A percentile compares a stretch with the other conserved stretches of the same genome.
Conservation (phyloP, 164 flowering plant genomes). For the Liquidambar formosana region DNA sequence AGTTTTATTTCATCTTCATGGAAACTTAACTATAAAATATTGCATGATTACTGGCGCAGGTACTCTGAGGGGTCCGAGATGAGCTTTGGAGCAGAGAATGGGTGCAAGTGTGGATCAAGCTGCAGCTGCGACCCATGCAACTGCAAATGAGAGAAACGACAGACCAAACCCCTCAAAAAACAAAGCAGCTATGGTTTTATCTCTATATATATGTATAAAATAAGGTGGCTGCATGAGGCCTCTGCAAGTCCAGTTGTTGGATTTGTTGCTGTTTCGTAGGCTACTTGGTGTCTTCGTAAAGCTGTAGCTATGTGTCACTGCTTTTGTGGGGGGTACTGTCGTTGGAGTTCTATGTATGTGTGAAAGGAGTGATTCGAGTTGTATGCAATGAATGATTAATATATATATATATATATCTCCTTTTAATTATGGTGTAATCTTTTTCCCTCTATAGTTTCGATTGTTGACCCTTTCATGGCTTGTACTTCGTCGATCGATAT, state of each 20-base stretch:
- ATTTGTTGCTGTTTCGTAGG: too few relatives aligned
- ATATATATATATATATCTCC: neutral
- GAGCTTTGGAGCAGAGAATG: conserved; percentile 21
- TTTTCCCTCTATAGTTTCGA: neutral
- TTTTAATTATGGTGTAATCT: too few relatives aligned
- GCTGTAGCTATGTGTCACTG: too few relatives aligned
- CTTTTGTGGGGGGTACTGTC: neutral
- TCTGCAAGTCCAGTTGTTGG: too few relatives aligned
- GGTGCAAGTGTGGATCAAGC: conserved; percentile 29
- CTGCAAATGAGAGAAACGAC: neutral
- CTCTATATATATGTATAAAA: too few relatives aligned
- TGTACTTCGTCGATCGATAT: too few relatives aligned
- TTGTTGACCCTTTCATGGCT: too few relatives aligned
- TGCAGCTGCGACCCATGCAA: conserved; percentile 28
- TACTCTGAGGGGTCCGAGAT: conserved; percentile 23
- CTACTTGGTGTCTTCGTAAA: too few relatives aligned
- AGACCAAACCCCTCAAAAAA: neutral
- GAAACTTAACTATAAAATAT: neutral
- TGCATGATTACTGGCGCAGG: conserved; percentile 10
- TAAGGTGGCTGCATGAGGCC: too few relatives aligned
- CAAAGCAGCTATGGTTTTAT: neutral
- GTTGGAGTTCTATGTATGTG: neutral
- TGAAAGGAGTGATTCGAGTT: neutral
- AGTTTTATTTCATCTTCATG: neutral
- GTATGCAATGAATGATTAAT: neutral